Conservation (phyloP, 352 stramenopile species). For the Pythium guiyangense region DNA sequence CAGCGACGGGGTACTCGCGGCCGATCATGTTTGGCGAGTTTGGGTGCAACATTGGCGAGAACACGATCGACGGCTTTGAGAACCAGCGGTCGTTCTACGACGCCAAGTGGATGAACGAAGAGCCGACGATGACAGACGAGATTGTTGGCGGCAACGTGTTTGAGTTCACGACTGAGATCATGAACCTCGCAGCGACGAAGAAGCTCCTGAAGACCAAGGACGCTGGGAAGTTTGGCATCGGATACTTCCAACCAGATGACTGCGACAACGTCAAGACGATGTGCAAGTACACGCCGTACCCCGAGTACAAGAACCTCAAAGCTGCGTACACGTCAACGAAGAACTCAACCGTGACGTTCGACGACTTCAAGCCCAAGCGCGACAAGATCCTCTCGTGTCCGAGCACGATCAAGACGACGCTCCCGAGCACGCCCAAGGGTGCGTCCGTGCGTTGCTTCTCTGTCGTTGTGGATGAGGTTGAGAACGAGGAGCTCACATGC, state of each 20-base stretch:
- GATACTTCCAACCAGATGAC: slow-evolving; percentile 37
- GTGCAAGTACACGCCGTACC: slow-evolving; percentile 41
- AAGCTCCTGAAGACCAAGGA: slow-evolving; percentile 31
- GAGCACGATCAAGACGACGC: slow-evolving; percentile 13
- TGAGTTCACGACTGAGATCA: slow-evolving; percentile 73
- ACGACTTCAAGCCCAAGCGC: slow-evolving; percentile 23
- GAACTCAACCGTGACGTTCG: slow-evolving; percentile 30
- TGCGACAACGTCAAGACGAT: slow-evolving; percentile 38
- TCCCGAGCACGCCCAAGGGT: slow-evolving; percentile 33
- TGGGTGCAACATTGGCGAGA: slow-evolving; percentile 42
- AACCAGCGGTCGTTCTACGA: slow-evolving; percentile 47
- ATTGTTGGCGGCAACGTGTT: slow-evolving; percentile 79
- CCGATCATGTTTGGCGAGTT: slow-evolving; percentile 60
- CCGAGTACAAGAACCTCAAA: slow-evolving; percentile 46
- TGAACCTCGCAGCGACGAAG: slow-evolving; percentile 25
- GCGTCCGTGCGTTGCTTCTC: neutral
- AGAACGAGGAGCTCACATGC: neutral
- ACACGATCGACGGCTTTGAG: slow-evolving; percentile 48
- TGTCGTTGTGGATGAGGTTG: too few relatives aligned
- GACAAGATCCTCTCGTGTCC: slow-evolving; percentile 24
- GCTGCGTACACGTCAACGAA: slow-evolving; percentile 46
- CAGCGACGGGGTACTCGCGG: slow-evolving; percentile 25
- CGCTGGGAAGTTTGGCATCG: slow-evolving; percentile 36
- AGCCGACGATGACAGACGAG: slow-evolving; percentile 61
- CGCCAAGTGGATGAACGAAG: slow-evolving; percentile 84